These are phyloP conservation scores for Syncephalis fuscata DNA, from an alignment of 371 early-diverging fungal genomes.

Conservation along the genomic window DNA sequence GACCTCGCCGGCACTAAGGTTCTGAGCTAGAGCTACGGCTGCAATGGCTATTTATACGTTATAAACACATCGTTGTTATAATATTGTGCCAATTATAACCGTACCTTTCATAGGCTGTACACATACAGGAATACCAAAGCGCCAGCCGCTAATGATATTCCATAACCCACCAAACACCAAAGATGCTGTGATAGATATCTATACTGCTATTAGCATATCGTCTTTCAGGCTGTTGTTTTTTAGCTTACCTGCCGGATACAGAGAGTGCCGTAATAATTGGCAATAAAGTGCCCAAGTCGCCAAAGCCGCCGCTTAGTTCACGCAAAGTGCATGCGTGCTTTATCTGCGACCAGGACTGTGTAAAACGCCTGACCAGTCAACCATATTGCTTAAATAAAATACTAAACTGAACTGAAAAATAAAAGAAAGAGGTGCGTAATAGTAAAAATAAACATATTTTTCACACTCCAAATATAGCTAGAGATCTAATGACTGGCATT, in stretches of 20 bases:
- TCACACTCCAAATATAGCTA: too few species aligned
- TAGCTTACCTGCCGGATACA: slow-evolving; percentile 30
- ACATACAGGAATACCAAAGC: slow-evolving; percentile 71
- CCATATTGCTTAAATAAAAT: too few species aligned
- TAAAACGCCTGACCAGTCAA: too few species aligned
- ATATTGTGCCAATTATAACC: not conserved
- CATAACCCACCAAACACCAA: slow-evolving; percentile 78
- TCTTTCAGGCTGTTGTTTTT: too few species aligned
- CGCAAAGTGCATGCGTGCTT: slow-evolving; percentile 1
- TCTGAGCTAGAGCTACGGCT: slow-evolving; percentile 55
- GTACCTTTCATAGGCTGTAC: slow-evolving; percentile 74
- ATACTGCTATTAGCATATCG: too few species aligned
- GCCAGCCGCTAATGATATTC: slow-evolving; percentile 64
- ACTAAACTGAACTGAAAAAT: too few species aligned
- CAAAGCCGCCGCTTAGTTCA: slow-evolving; percentile 55
- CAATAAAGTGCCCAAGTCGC: slow-evolving; percentile 75
- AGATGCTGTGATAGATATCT: slow-evolving; percentile 55
- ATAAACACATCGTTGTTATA: not conserved
- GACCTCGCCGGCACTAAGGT: slow-evolving; percentile 49
- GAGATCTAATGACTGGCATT: too few species aligned
- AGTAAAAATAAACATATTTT: too few species aligned
- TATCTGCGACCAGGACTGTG: not conserved
- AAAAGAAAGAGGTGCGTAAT: too few species aligned
- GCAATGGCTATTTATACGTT: slow-evolving; percentile 44
- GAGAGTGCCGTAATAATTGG: slow-evolving; percentile 76